Base-by-base conservation (phyloP, 257 asterid genomes). In the Prunella vulgaris region DNA sequence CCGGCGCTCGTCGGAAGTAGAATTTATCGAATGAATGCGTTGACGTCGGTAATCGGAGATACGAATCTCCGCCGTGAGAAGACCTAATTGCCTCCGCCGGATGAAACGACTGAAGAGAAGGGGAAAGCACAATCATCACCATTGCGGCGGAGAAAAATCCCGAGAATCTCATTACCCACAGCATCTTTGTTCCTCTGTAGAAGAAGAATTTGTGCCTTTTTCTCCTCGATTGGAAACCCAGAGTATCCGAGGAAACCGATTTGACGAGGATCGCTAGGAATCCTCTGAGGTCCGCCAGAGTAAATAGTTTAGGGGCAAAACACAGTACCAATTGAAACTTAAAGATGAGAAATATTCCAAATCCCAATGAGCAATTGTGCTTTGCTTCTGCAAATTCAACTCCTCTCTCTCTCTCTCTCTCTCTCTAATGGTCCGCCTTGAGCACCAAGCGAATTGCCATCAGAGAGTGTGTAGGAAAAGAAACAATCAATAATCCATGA, bases 41-140 rank as follows among this genome's bases (percentile, higher is more conserved):
- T 1, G 84, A 35, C 15, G 79, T 57, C 12, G 68, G 81, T 28
- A 74, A 73, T 37, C 81, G 67, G 68, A 78, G 83, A 74, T 82
- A 60, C 51, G 80, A 75, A 22, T 85, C 84, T 13, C 71, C 73
- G 72, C 73, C 74, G 74, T 80, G 72, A 8, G 97, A 86, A 0
- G 96, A 93, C 66, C 84, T 82, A 56, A 90, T 93, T 49, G 98
- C 98, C 81, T 93, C 98, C 4, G 97, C 98, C 7, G 98, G 98
- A 2, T 94, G 97, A 5, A 87, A 90, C 7, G 97, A 88, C 60
- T 90, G 98, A 0, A 93, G 72, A 0, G 98, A 93, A 5, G 97
- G 97, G 5, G 96, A 88, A 14, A 88, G 75, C 22, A 93, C 86
- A 62, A 93, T 70, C 82, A 84, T 75, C 72, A 82, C 83, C 91